Conservation (phyloP, 176 grass and related monocot genomes). For the Oryza coarctata region DNA sequence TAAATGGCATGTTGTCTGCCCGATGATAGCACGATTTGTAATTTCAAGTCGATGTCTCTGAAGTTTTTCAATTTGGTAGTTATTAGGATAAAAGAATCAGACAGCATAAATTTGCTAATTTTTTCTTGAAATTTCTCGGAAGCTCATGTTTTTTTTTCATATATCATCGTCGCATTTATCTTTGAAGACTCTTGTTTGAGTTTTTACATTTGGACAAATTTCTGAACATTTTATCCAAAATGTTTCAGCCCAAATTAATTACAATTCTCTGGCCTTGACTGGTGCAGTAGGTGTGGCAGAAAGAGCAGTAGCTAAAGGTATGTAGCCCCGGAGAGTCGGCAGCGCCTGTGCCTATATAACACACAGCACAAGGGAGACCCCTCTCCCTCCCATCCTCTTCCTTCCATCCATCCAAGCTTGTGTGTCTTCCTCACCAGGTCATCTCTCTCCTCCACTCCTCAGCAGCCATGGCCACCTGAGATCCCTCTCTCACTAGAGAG, state of each 20-base stretch:
- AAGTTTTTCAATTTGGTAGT: not conserved
- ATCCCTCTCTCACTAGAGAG: not conserved
- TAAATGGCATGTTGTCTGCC: not conserved
- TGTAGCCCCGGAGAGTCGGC: not conserved
- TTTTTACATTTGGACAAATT: too few relatives aligned
- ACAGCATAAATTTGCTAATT: not conserved
- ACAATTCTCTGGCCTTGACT: not conserved
- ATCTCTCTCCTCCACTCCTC: not conserved
- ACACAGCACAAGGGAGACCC: not conserved
- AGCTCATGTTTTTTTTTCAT: not conserved
- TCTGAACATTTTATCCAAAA: not conserved
- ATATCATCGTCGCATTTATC: not conserved
- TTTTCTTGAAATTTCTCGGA: not conserved
- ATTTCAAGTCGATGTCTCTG: not conserved
- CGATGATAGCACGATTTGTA: not conserved
- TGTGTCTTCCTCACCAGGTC: not conserved
- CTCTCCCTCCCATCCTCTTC: not conserved
- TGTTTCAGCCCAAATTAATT: not conserved
- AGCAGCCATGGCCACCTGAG: constrained; percentile 26
- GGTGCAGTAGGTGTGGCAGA: not conserved
- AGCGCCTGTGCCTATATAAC: constrained; percentile 22
- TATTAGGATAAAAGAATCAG: not conserved
- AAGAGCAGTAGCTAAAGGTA: not conserved
- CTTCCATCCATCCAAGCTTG: not conserved
- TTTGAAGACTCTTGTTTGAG: too few relatives aligned